Percentiles rank a stretch among this genome's conserved stretches.
Evolutionary conservation across 352 stramenopile genomes (phyloP).

Genomic region (Phytophthora hybrid): DNA sequence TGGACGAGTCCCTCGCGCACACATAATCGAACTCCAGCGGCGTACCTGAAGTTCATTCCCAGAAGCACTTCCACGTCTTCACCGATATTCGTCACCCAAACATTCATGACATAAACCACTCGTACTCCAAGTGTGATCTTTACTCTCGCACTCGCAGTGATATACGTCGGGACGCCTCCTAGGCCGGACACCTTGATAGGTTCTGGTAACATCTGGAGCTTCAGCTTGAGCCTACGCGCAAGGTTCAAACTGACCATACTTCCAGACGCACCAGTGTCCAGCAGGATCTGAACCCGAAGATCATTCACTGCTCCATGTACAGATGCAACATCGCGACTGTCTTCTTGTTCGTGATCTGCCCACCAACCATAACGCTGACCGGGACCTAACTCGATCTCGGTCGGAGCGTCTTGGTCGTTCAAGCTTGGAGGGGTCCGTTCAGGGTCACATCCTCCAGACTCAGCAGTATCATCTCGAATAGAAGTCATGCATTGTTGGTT

Average conservation of each 20-base stretch:
- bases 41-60: constrained; percentile 43
- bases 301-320: constrained; percentile 3
- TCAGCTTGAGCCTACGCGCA: constrained; percentile 10
- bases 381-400: neutral
- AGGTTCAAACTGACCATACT: constrained; percentile 7
- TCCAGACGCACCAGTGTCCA: neutral
- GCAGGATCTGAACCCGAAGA: neutral
- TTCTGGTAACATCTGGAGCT: neutral
- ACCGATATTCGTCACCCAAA: constrained; percentile 35
- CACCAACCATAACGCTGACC: neutral
- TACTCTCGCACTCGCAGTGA: neutral
- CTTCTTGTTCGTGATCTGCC: neutral
- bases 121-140: neutral
- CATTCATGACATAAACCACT: neutral
- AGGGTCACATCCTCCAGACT: neutral
- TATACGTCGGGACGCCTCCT: constrained; percentile 1
- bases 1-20: neutral
- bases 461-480: constrained; percentile 6
- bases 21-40: constrained; percentile 21
- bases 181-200: constrained; percentile 1
- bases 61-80: constrained; percentile 33
- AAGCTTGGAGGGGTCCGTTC: neutral
- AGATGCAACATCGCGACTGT: neutral
- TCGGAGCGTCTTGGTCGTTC: neutral
- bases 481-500: constrained; percentile 17